phyloP scores from a whole-genome alignment of 179 eudicot genomes.

The Corrigiola litoralis region DNA sequence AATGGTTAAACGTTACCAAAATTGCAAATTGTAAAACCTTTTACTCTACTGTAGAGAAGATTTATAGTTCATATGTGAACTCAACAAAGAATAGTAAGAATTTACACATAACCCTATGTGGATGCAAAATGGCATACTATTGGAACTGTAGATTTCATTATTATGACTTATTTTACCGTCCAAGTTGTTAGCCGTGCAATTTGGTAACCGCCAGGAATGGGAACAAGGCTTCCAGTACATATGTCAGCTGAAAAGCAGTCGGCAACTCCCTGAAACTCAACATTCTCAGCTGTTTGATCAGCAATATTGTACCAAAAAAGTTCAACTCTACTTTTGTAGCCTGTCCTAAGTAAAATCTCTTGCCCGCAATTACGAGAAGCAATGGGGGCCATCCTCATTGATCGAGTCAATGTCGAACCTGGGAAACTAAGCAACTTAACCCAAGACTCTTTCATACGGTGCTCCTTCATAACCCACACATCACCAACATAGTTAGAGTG shows the following conservation, averaged over 20 bases:
- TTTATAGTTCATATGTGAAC: no score
- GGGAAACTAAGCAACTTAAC: not conserved
- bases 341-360: not conserved
- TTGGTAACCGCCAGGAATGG: not conserved
- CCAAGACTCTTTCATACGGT: not conserved
- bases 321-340: not conserved
- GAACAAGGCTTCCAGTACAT: constrained; percentile 1
- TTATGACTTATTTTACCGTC: no score
- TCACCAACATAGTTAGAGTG: not conserved
- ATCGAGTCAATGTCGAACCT: not conserved
- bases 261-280: not conserved
- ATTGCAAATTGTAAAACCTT: no score
- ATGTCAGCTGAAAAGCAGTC: not conserved
- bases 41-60: no score
- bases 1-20: no score
- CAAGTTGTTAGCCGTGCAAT: no score
- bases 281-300: not conserved
- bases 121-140: no score
- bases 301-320: not conserved
- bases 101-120: no score
- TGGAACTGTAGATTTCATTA: no score
- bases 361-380: not conserved
- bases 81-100: no score
- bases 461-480: constrained; percentile 8
- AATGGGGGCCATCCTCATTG: not conserved